Conservation (phyloP, 208 protist genomes). For the Acanthamoeba healyi region DNA sequence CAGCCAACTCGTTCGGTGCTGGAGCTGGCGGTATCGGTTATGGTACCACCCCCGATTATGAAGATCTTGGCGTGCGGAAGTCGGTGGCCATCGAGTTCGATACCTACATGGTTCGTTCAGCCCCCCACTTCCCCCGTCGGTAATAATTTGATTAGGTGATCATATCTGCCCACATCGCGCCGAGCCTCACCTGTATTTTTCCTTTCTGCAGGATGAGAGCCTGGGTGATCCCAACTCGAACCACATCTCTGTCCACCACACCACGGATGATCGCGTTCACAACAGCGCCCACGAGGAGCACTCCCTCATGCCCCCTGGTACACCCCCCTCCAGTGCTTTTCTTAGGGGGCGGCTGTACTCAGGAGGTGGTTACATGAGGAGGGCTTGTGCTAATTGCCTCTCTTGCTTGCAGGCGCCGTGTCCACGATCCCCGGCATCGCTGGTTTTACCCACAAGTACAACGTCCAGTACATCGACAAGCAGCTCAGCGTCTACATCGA, state of each 20-base stretch:
- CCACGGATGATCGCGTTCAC: not conserved
- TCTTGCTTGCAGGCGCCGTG: not conserved
- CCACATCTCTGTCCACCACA: slow-evolving; percentile 37
- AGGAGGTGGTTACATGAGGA: too few relatives aligned
- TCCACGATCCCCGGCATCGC: not conserved
- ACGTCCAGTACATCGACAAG: slow-evolving; percentile 16
- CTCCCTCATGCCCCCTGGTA: slow-evolving; percentile 14
- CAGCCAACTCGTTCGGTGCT: slow-evolving; percentile 24
- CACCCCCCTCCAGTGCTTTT: too few relatives aligned
- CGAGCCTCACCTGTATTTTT: not conserved
- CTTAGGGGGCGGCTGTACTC: too few relatives aligned
- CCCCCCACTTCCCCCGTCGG: not conserved
- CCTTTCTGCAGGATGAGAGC: not conserved
- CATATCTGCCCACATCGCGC: too few relatives aligned
- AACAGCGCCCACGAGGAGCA: not conserved
- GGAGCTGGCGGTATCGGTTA: slow-evolving; percentile 53
- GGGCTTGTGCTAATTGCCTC: too few relatives aligned
- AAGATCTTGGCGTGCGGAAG: not conserved
- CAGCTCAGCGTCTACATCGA: slow-evolving; percentile 43
- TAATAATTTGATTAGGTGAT: too few relatives aligned
- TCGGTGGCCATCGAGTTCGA: slow-evolving; percentile 45
- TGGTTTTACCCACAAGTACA: slow-evolving; percentile 32
- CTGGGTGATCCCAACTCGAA: slow-evolving; percentile 47
- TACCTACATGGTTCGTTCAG: not conserved
- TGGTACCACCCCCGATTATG: slow-evolving; percentile 19